Conservation (phyloP, 169 alveolate genomes). For the Plasmodium ovale region DNA sequence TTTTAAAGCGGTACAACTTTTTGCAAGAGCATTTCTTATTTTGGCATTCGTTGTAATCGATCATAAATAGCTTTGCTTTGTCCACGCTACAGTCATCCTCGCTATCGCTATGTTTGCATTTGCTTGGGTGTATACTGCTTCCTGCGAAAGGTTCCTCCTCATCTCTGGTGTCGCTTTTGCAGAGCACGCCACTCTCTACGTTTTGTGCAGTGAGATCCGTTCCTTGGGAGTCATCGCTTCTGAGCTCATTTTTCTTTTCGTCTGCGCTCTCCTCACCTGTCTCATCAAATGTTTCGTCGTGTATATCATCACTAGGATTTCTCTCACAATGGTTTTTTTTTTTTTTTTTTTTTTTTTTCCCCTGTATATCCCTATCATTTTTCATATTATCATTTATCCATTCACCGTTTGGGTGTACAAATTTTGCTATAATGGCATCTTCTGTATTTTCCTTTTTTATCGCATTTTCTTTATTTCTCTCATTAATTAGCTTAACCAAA, state of each 20-base stretch:
- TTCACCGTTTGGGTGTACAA: neutral
- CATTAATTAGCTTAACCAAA: constrained; percentile 69
- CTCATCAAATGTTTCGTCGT: neutral
- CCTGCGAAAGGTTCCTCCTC: neutral
- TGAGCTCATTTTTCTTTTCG: neutral
- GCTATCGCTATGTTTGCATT: neutral
- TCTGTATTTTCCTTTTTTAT: neutral
- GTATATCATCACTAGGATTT: neutral
- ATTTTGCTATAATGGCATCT: neutral
- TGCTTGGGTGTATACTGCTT: too few relatives aligned
- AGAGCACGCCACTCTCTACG: neutral
- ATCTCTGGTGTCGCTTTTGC: neutral
- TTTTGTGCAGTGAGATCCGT: neutral
- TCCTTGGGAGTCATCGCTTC: neutral
- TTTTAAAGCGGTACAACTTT: constrained; percentile 72
- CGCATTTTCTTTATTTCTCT: constrained; percentile 33
- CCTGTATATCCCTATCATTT: too few relatives aligned
- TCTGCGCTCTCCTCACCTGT: neutral
- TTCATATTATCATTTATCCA: neutral
- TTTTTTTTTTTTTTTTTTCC: too few relatives aligned
- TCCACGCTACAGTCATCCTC: neutral
- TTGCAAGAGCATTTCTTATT: constrained; percentile 76
- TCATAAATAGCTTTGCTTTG: constrained; percentile 66
- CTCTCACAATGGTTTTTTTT: neutral
- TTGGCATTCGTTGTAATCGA: constrained; percentile 76